Conservation (phyloP, 129 eudicot species). For the Rutidosis leptorrhynchoides region DNA sequence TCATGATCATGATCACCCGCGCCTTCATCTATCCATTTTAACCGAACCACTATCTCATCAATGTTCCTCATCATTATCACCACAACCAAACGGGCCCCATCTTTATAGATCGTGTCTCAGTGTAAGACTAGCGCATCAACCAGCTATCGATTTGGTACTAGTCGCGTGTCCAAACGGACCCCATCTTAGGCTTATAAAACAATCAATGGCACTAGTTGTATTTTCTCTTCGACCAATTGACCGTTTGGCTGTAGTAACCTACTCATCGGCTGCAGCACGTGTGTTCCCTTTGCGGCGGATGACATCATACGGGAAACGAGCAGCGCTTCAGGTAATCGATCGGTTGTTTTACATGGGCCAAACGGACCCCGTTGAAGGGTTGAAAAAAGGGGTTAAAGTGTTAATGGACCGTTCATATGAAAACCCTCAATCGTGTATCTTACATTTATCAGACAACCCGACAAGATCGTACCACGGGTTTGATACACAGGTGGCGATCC, state of each 20-base stretch:
- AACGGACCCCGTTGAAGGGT: slow-evolving; percentile 75
- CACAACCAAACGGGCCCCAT: too few species aligned
- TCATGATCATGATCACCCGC: slow-evolving; percentile 33
- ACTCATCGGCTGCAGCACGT: slow-evolving; percentile 81
- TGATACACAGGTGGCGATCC: slow-evolving; percentile 44
- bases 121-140: slow-evolving; percentile 60
- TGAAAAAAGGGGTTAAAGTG: slow-evolving; percentile 75
- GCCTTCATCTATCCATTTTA: slow-evolving; percentile 55
- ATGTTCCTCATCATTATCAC: slow-evolving; percentile 22
- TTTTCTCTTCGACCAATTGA: slow-evolving; percentile 74
- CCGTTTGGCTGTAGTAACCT: slow-evolving; percentile 78
- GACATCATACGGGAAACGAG: slow-evolving; percentile 78
- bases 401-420: slow-evolving; percentile 64
- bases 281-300: slow-evolving; percentile 79
- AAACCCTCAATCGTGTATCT: slow-evolving; percentile 60
- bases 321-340: slow-evolving; percentile 78
- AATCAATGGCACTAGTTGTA: slow-evolving; percentile 76
- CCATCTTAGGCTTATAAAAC: slow-evolving; percentile 82
- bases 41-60: slow-evolving; percentile 32
- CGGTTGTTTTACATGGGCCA: slow-evolving; percentile 69
- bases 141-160: slow-evolving; percentile 72
- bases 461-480: slow-evolving; percentile 58
- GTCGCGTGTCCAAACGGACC: slow-evolving; percentile 87
- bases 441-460: slow-evolving; percentile 69
- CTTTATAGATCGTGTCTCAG: slow-evolving; percentile 40